These are phyloP conservation scores for Xylariaceae sp. DNA, from an alignment of 2,329 filamentous ascomycete genomes.

Conservation along the genomic window DNA sequence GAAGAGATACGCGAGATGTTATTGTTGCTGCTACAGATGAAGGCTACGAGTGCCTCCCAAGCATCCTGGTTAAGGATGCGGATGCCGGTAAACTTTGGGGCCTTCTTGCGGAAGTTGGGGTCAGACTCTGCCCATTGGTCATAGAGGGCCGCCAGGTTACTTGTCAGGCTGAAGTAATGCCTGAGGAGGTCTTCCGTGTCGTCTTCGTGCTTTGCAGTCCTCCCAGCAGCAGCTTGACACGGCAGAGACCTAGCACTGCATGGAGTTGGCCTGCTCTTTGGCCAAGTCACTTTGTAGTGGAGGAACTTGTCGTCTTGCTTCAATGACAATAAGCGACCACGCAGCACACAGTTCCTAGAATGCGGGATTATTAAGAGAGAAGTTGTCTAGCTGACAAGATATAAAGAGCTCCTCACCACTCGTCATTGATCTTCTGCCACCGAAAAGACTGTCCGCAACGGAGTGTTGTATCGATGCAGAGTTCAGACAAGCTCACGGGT, in stretches of 20 bases:
- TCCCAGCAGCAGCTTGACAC: constrained; percentile 20
- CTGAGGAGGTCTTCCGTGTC: constrained; percentile 69
- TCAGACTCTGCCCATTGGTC: constrained; percentile 81
- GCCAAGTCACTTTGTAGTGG: constrained; percentile 71
- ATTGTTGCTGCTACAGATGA: constrained; percentile 99
- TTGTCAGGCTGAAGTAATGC: constrained; percentile 80
- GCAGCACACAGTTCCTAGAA: constrained; percentile 69
- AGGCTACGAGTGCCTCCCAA: constrained; percentile 89
- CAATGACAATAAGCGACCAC: constrained; percentile 77
- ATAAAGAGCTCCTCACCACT: constrained; percentile 69
- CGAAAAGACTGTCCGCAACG: constrained; percentile 95
- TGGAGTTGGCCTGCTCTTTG: constrained; percentile 28
- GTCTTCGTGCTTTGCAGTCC: constrained; percentile 46
- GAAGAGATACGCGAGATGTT: constrained; percentile 92
- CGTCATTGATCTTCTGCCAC: constrained; percentile 80
- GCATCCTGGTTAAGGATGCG: constrained; percentile 90
- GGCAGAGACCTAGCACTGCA: constrained; percentile 34
- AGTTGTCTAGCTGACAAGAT: neutral
- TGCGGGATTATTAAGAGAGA: constrained; percentile 1
- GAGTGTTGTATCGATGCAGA: constrained; percentile 91
- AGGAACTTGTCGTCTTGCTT: constrained; percentile 75
- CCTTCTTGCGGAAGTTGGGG: constrained; percentile 81
- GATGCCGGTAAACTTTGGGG: constrained; percentile 82
- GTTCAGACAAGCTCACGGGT: constrained; percentile 73
- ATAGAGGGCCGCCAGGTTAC: constrained; percentile 74